Conservation (phyloP, 129 eudicot species). For the Calendula officinalis region DNA sequence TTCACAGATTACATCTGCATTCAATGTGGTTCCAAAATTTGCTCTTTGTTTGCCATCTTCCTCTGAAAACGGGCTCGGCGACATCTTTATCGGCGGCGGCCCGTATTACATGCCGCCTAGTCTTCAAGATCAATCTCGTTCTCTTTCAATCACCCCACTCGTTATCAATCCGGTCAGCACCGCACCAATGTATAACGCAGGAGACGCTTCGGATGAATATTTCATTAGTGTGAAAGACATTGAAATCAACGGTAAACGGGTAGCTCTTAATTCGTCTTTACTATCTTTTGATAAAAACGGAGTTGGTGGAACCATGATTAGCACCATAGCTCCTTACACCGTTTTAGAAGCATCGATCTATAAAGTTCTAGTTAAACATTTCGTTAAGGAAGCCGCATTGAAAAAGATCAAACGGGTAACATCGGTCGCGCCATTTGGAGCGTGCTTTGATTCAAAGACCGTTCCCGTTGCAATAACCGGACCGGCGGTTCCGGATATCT, state of each 20-base stretch:
- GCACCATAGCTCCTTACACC: slow-evolving; percentile 44
- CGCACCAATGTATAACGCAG: slow-evolving; percentile 14
- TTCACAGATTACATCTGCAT: slow-evolving; percentile 29
- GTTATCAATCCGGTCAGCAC: slow-evolving; percentile 36
- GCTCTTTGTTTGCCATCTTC: slow-evolving; percentile 48
- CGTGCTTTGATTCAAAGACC: slow-evolving; percentile 36
- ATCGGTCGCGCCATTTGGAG: slow-evolving; percentile 36
- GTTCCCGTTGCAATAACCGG: slow-evolving; percentile 26
- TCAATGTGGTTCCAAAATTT: slow-evolving; percentile 39
- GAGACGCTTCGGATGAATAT: slow-evolving; percentile 28
- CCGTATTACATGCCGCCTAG: slow-evolving; percentile 26
- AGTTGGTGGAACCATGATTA: slow-evolving; percentile 58
- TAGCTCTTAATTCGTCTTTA: slow-evolving; percentile 31
- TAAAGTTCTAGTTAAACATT: slow-evolving; percentile 36
- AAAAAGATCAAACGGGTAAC: slow-evolving; percentile 34
- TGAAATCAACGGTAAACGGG: slow-evolving; percentile 19
- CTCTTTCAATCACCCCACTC: slow-evolving; percentile 39
- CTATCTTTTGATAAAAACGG: slow-evolving; percentile 43
- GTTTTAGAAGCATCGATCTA: slow-evolving; percentile 39
- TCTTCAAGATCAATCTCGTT: slow-evolving; percentile 10
- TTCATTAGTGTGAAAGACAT: slow-evolving; percentile 7
- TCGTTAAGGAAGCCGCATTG: slow-evolving; percentile 23
- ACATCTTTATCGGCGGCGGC: slow-evolving; percentile 42
- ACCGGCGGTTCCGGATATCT: slow-evolving; percentile 39
- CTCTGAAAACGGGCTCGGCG: slow-evolving; percentile 22